Percentiles rank a stretch among this genome's conserved stretches.
Evolutionary conservation across 2,329 filamentous ascomycete genomes (phyloP).

Genomic region (Aotearoamyces nothofagi): DNA sequence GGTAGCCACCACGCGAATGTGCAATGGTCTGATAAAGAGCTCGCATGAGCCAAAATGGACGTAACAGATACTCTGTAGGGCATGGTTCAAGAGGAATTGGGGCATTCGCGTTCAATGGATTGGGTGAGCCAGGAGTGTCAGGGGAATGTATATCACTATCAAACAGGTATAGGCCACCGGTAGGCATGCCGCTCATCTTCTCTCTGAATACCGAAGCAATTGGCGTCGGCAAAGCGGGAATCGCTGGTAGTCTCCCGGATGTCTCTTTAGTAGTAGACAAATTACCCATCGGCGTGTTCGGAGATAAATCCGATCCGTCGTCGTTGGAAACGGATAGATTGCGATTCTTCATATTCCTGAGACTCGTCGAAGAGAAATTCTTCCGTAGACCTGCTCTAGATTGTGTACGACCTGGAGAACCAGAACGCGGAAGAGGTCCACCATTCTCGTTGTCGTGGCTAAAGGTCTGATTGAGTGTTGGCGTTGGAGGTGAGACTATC

Average conservation of each 20-base stretch:
- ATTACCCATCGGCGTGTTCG: slow-evolving; percentile 58
- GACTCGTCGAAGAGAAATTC: slow-evolving; percentile 55
- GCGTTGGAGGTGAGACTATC: slow-evolving; percentile 16
- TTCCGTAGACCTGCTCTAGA: slow-evolving; percentile 36
- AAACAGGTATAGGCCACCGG: slow-evolving; percentile 65
- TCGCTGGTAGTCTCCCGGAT: slow-evolving; percentile 31
- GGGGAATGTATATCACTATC: slow-evolving; percentile 68
- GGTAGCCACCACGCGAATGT: slow-evolving; percentile 80
- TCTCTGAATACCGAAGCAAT: slow-evolving; percentile 46
- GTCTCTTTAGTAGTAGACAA: slow-evolving; percentile 25
- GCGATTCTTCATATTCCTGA: slow-evolving; percentile 57
- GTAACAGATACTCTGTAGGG: slow-evolving; percentile 73
- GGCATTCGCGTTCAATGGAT: slow-evolving; percentile 42
- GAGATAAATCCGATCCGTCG: slow-evolving; percentile 48
- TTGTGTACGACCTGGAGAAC: slow-evolving; percentile 34
- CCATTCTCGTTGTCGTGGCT: slow-evolving; percentile 21
- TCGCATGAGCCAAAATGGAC: slow-evolving; percentile 96
- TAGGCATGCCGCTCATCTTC: slow-evolving; percentile 36
- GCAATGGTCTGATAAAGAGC: slow-evolving; percentile 84
- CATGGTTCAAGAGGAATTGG: slow-evolving; percentile 81
- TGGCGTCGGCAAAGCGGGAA: slow-evolving; percentile 55
- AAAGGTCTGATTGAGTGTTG: slow-evolving; percentile 14
- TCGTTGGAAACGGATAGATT: slow-evolving; percentile 56
- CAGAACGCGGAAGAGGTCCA: slow-evolving; percentile 24
- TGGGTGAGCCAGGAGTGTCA: slow-evolving; percentile 47